Conservation (phyloP, 768 basidiomycete species). For the Tricholoma sp. region DNA sequence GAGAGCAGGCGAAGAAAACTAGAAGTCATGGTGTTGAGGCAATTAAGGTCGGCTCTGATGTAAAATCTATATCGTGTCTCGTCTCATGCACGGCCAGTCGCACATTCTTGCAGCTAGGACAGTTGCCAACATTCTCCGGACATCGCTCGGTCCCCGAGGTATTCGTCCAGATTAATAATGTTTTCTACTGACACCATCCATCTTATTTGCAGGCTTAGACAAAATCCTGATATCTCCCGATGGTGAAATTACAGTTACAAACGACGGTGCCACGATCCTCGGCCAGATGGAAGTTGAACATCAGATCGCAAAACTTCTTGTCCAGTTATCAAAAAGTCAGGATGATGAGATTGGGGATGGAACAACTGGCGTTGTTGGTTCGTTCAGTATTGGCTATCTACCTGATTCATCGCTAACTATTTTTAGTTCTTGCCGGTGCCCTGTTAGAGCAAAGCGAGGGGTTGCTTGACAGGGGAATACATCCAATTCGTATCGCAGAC, state of each 20-base stretch:
- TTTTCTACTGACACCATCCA: neutral
- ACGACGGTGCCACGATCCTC: conserved; percentile 97
- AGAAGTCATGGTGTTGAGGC: conserved; percentile 90
- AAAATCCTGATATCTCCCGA: conserved; percentile 94
- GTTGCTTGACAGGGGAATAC: conserved; percentile 98
- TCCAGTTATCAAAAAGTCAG: conserved; percentile 95
- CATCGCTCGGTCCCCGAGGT: conserved; percentile 95
- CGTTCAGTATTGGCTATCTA: conserved; percentile 27
- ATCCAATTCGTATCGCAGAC: conserved; percentile 98
- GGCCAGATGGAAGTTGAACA: conserved; percentile 99
- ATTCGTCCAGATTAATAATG: conserved; percentile 11
- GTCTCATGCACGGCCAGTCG: conserved; percentile 39
- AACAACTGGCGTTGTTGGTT: conserved; percentile 98
- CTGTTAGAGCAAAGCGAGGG: conserved; percentile 91
- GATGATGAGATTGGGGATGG: conserved; percentile 99
- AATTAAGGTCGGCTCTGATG: conserved; percentile 64
- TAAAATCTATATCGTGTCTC: conserved; percentile 10
- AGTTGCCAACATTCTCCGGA: conserved; percentile 91
- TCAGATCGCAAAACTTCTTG: conserved; percentile 96
- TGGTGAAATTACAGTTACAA: conserved; percentile 98
- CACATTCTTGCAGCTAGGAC: conserved; percentile 95
- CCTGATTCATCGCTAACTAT: neutral
- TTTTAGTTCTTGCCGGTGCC: conserved; percentile 91
- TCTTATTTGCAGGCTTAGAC: conserved; percentile 64
- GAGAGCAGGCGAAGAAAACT: conserved; percentile 91